Evolutionary conservation across 1,284 basidiomycete species (phyloP).

Genomic region (Boletus mariae): DNA sequence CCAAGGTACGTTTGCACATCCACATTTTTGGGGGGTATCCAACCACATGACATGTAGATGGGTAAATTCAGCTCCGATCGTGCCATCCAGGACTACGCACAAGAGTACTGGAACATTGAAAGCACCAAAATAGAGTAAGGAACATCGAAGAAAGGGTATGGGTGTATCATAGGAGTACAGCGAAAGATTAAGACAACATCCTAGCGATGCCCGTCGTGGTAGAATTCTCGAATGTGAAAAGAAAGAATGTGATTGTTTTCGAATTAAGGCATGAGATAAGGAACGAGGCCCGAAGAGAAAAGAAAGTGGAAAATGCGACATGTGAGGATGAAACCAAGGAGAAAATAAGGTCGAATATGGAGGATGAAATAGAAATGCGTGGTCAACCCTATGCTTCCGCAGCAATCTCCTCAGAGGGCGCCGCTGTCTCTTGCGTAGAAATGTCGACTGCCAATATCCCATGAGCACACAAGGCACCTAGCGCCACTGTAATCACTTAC

Average conservation of each 20-base stretch:
- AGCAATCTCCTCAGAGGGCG: background rate
- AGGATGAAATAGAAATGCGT: background rate
- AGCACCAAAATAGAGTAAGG: constrained; percentile 33
- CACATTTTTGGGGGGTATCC: constrained; percentile 8
- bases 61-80: constrained; percentile 93
- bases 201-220: constrained; percentile 9
- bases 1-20: constrained; percentile 48
- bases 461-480: background rate
- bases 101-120: constrained; percentile 76
- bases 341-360: background rate
- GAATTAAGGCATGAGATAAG: background rate
- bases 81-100: constrained; percentile 85
- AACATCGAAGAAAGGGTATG: background rate
- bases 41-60: constrained; percentile 55
- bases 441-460: background rate
- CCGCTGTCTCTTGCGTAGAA: background rate
- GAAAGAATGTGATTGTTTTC: constrained; percentile 1
- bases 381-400: background rate
- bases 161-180: constrained; percentile 7
- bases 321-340: background rate
- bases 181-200: constrained; percentile 13
- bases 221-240: constrained; percentile 3
- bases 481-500: background rate
- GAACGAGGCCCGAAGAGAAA: constrained; percentile 1
- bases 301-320: constrained; percentile 1